These are phyloP conservation scores for Henckelia pumila DNA, from an alignment of 257 asterid genomes.

Conservation along the genomic window DNA sequence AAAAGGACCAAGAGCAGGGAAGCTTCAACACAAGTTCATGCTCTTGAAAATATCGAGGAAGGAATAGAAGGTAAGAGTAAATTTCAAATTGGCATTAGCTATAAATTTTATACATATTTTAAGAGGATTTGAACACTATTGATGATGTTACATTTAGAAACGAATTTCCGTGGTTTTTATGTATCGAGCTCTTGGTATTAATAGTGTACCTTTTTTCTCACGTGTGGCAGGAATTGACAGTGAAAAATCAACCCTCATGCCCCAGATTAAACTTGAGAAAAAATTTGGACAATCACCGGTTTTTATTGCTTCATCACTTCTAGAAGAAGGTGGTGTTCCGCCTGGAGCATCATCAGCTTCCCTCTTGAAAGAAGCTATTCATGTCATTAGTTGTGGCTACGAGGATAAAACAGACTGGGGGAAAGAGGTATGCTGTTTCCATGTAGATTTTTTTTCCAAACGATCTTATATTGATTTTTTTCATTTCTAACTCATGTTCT, in stretches of 20 bases:
- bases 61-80: constrained; percentile 74
- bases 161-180: background rate
- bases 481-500: constrained; percentile 19
- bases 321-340: constrained; percentile 87
- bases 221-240: constrained; percentile 64
- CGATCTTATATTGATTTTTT: background rate
- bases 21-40: constrained; percentile 83
- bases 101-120: background rate
- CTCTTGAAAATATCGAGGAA: constrained; percentile 96
- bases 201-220: background rate
- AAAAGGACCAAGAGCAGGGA: constrained; percentile 66
- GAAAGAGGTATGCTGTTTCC: constrained; percentile 59
- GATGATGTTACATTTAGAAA: background rate
- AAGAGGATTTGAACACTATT: background rate
- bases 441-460: background rate
- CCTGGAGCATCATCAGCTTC: constrained; percentile 88
- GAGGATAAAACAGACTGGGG: constrained; percentile 99
- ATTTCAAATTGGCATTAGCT: background rate
- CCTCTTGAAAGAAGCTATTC: constrained; percentile 95
- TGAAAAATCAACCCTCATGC: constrained; percentile 78
- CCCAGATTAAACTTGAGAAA: constrained; percentile 81
- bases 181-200: background rate
- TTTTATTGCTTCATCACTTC: constrained; percentile 80
- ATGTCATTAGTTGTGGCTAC: constrained; percentile 92
- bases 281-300: constrained; percentile 95